Evolutionary conservation across 2,329 filamentous ascomycete genomes (phyloP).

Genomic region (Domatiomyces catenatus): DNA sequence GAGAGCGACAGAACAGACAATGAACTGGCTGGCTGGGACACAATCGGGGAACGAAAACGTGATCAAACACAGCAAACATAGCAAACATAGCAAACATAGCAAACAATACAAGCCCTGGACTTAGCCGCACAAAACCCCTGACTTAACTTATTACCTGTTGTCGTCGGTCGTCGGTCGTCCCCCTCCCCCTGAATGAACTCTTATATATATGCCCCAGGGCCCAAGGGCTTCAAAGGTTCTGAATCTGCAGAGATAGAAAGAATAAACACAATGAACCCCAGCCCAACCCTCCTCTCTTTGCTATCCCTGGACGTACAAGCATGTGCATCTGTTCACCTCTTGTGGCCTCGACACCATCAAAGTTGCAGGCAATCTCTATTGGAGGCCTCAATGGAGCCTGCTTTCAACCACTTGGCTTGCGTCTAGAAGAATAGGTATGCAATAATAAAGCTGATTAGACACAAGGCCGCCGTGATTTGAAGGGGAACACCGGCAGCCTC

Average conservation of each 20-base stretch:
- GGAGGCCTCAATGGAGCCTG: neutral
- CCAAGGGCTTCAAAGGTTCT: conserved; percentile 18
- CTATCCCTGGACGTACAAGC: neutral
- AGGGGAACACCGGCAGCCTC: conserved; percentile 62
- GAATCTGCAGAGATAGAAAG: conserved; percentile 45
- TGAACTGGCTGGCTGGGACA: no score
- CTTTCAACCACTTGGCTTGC: neutral
- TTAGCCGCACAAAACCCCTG: no score
- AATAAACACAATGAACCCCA: neutral
- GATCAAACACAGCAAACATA: no score
- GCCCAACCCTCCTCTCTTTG: neutral
- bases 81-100: no score
- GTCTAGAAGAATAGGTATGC: conserved; percentile 89
- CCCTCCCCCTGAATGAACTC: no score
- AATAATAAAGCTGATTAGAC: conserved; percentile 78
- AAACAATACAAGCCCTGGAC: no score
- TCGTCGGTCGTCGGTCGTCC: no score
- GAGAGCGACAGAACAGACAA: no score
- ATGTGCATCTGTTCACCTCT: neutral
- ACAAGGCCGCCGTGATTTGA: conserved; percentile 67
- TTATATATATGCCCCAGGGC: no score
- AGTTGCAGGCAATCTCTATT: neutral
- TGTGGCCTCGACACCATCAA: neutral
- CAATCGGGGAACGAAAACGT: no score
- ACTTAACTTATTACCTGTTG: no score